Percentiles rank a stretch among this genome's conserved stretches.
Evolutionary conservation across 2,329 filamentous ascomycete species (phyloP).

Genomic region (Pseudocercospora cruenta): DNA sequence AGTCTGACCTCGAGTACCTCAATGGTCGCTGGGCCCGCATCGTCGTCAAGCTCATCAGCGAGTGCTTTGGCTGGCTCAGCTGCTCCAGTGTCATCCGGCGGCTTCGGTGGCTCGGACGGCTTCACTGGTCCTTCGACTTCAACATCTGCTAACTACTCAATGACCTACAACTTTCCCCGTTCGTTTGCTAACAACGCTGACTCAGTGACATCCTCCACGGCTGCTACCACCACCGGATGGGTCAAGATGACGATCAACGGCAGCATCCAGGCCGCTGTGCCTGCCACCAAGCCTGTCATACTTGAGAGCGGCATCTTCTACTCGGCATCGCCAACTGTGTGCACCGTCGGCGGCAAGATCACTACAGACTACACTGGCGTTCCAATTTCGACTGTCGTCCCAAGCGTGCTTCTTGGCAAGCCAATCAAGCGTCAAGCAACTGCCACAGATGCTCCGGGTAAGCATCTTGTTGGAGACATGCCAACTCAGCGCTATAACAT

Average conservation of each 20-base stretch:
- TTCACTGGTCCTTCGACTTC: not conserved
- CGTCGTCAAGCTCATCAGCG: not conserved
- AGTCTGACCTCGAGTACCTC: not conserved
- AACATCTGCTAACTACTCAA: not conserved
- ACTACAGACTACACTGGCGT: not conserved
- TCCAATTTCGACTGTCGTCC: not conserved
- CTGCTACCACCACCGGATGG: not conserved
- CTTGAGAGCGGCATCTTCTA: not conserved
- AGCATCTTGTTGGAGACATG: not conserved
- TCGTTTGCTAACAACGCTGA: not conserved
- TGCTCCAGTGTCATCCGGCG: not conserved
- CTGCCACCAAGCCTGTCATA: not conserved
- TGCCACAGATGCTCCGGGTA: not conserved
- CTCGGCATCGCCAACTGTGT: not conserved
- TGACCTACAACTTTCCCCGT: not conserved
- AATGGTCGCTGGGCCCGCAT: not conserved
- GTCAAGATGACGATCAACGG: not conserved
- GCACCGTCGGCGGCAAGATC: not conserved
- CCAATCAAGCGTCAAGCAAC: slow-evolving; percentile 6
- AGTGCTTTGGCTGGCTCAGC: not conserved
- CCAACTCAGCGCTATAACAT: slow-evolving; percentile 4
- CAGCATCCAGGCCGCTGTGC: not conserved
- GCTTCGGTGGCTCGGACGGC: not conserved
- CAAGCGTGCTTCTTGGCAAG: not conserved
- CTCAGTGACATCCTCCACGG: not conserved